phyloP scores from a whole-genome alignment of 768 basidiomycete species.

The Mrakia blollopis region DNA sequence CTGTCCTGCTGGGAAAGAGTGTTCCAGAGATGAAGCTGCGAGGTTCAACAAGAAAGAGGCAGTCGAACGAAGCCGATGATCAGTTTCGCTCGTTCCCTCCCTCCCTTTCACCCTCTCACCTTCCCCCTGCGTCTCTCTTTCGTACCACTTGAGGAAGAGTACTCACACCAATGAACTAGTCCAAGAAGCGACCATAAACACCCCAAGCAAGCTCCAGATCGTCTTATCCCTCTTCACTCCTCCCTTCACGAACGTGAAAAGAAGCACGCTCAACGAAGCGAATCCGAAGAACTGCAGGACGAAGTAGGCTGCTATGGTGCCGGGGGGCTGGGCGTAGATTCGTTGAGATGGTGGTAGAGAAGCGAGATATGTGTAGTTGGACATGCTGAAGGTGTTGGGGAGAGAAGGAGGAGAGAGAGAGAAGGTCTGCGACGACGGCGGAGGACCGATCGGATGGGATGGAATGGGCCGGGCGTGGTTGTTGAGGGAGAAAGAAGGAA shows the following conservation, averaged over 20 bases:
- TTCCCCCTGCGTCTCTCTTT: too few relatives aligned
- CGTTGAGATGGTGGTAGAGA: not conserved
- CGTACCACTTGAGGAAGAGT: too few relatives aligned
- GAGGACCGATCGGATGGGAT: not conserved
- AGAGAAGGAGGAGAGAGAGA: not conserved
- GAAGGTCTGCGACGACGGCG: not conserved
- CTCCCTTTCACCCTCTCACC: not conserved
- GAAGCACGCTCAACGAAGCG: not conserved
- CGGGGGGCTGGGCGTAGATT: not conserved
- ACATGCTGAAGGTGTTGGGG: not conserved
- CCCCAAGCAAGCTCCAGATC: not conserved
- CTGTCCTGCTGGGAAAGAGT: not conserved
- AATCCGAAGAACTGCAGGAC: not conserved
- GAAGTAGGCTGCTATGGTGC: not conserved
- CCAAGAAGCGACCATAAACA: slow-evolving; percentile 9
- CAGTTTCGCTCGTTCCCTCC: not conserved
- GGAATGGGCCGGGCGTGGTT: not conserved
- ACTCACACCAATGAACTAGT: not conserved
- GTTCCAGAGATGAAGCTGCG: not conserved
- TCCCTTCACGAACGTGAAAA: not conserved
- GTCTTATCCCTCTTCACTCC: not conserved
- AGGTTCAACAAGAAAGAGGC: not conserved
- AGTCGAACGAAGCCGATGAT: not conserved
- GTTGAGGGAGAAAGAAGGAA: not conserved
- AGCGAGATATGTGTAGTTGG: not conserved